Evolutionary conservation across 2,329 filamentous ascomycete species (phyloP).

Genomic region (Alternaria burnsii): DNA sequence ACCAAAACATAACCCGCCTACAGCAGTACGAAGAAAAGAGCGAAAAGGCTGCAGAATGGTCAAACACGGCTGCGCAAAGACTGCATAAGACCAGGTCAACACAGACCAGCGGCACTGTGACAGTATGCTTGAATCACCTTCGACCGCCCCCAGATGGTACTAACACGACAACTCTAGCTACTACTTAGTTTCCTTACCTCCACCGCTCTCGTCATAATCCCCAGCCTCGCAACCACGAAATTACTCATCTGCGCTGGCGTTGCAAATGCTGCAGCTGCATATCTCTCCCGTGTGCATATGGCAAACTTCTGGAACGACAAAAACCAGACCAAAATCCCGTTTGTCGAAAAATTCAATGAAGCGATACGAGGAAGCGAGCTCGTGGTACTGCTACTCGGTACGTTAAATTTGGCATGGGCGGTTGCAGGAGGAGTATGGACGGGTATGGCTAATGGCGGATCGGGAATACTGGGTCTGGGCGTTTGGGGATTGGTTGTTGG

Average conservation of each 20-base stretch:
- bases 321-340: conserved; percentile 45
- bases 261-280: conserved; percentile 21
- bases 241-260: conserved; percentile 17
- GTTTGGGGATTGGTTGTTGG: conserved; percentile 13
- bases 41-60: conserved; percentile 51
- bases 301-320: conserved; percentile 45
- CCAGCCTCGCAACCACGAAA: conserved; percentile 9
- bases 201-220: conserved; percentile 27
- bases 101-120: conserved; percentile 44
- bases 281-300: conserved; percentile 39
- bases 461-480: conserved; percentile 14
- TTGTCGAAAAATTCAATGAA: conserved; percentile 49
- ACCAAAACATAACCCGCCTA: conserved; percentile 48
- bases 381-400: conserved; percentile 36
- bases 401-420: conserved; percentile 32
- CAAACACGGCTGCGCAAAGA: conserved; percentile 40
- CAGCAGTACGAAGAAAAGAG: conserved; percentile 46
- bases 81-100: conserved; percentile 49
- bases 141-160: background rate
- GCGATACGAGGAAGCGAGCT: conserved; percentile 45
- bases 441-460: conserved; percentile 16
- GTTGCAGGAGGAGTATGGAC: conserved; percentile 28
- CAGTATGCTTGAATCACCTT: conserved; percentile 31
- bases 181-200: conserved; percentile 26
- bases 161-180: background rate